phyloP scores from a whole-genome alignment of 148 eudicot genomes.

The Rhododendron ovatum region DNA sequence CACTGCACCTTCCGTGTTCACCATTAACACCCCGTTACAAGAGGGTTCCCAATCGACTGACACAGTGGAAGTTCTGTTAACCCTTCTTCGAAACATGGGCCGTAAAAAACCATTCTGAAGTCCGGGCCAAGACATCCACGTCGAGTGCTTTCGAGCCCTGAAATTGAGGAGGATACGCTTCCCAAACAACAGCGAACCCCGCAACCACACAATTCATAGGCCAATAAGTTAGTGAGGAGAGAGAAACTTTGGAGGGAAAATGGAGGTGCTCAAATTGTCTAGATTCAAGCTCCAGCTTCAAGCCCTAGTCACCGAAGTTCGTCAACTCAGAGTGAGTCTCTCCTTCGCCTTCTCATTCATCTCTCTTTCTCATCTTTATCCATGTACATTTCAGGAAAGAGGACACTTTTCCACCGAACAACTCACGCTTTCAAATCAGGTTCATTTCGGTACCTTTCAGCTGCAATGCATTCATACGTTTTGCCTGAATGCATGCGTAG shows the following conservation, averaged over 20 bases:
- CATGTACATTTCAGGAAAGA: conserved; percentile 33
- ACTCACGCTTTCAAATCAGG: conserved; percentile 37
- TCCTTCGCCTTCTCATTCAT: neutral
- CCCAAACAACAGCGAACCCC: no score
- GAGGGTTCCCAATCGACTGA: no score
- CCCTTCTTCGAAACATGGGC: no score
- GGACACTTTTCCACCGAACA: conserved; percentile 38
- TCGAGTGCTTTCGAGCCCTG: no score
- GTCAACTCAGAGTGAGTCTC: conserved; percentile 41
- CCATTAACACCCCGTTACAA: no score
- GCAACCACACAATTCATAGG: no score
- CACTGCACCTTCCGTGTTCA: no score
- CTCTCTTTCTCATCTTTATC: neutral
- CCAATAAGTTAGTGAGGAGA: neutral
- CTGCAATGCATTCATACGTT: neutral
- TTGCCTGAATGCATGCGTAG: neutral
- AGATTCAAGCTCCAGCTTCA: conserved; percentile 52
- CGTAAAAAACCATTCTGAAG: no score
- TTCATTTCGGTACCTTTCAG: neutral
- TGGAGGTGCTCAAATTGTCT: conserved; percentile 48
- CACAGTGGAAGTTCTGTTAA: no score
- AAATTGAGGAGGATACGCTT: no score
- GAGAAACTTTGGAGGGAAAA: conserved; percentile 32
- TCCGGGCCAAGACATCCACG: no score
- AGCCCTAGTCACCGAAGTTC: conserved; percentile 42